phyloP scores from a whole-genome alignment of 2,329 filamentous ascomycete genomes.

The Triangularia setosa region DNA sequence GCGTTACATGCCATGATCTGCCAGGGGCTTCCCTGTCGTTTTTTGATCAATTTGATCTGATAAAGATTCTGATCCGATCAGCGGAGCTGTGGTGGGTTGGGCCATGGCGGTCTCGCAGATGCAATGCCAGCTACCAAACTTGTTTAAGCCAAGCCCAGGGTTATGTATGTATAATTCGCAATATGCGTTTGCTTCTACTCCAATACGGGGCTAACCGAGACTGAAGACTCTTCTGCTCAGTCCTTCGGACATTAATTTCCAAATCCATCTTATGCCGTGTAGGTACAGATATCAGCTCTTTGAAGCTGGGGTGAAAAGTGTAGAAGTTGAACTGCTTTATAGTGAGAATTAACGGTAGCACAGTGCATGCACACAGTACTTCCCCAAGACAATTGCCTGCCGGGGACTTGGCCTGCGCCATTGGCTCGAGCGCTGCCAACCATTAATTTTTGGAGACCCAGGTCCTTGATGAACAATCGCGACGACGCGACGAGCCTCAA shows the following conservation, averaged over 20 bases:
- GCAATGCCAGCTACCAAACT: background rate
- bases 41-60: background rate
- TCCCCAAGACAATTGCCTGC: background rate
- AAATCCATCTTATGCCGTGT: background rate
- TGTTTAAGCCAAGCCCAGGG: background rate
- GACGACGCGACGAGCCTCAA: conserved; percentile 20
- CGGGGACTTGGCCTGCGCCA: conserved; percentile 1
- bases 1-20: background rate
- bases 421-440: conserved; percentile 11
- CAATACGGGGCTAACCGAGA: background rate
- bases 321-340: background rate
- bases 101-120: background rate
- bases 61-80: conserved; percentile 2
- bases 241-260: background rate
- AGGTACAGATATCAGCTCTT: background rate
- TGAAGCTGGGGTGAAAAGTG: background rate
- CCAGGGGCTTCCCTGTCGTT: background rate
- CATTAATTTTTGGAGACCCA: conserved; percentile 3
- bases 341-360: background rate
- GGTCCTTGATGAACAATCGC: conserved; percentile 20
- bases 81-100: background rate
- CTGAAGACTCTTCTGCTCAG: background rate
- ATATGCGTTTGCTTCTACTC: background rate
- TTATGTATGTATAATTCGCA: background rate
- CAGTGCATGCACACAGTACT: background rate